These are phyloP conservation scores for Remersonia thermophila DNA, from an alignment of 2,329 filamentous ascomycete species.

Conservation along the genomic window DNA sequence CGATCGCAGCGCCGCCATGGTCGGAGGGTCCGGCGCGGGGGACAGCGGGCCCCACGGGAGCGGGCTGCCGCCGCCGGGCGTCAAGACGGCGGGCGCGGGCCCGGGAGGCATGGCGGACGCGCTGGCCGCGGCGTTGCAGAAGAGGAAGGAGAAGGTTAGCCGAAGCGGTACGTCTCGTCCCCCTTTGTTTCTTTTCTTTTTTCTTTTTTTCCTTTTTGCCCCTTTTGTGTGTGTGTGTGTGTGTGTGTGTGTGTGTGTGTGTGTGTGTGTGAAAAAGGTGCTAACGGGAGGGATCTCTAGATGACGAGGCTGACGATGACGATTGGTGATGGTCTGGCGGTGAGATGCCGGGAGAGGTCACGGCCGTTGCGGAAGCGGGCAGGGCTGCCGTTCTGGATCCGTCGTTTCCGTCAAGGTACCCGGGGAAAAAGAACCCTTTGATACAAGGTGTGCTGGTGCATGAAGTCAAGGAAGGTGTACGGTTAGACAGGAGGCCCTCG, in stretches of 20 bases:
- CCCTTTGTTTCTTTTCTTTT: constrained; percentile 4
- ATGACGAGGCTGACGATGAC: constrained; percentile 67
- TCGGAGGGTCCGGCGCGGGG: constrained; percentile 40
- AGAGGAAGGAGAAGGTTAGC: constrained; percentile 87
- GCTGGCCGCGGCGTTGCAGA: constrained; percentile 62
- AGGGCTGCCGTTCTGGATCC: too few relatives aligned
- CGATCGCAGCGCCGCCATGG: constrained; percentile 55
- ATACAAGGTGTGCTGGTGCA: too few relatives aligned
- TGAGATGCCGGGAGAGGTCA: neutral
- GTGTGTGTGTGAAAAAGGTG: constrained; percentile 17
- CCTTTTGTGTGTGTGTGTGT: too few relatives aligned
- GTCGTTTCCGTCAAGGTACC: too few relatives aligned
- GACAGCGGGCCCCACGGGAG: constrained; percentile 40
- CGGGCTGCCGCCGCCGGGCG: constrained; percentile 38
- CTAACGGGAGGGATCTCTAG: constrained; percentile 27
- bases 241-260: too few relatives aligned
- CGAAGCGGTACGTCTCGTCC: constrained; percentile 66
- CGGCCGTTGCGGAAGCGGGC: neutral
- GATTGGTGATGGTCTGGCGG: constrained; percentile 33
- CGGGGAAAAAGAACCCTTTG: too few relatives aligned
- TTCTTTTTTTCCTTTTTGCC: constrained; percentile 8
- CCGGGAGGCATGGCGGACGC: constrained; percentile 60
- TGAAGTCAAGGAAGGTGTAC: too few relatives aligned
- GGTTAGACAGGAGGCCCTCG: too few relatives aligned
- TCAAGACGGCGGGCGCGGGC: constrained; percentile 40